A percentile compares a stretch with the other conserved stretches of the same genome.
Conservation (phyloP, 148 eudicot genomes). For the Silene latifolia region DNA sequence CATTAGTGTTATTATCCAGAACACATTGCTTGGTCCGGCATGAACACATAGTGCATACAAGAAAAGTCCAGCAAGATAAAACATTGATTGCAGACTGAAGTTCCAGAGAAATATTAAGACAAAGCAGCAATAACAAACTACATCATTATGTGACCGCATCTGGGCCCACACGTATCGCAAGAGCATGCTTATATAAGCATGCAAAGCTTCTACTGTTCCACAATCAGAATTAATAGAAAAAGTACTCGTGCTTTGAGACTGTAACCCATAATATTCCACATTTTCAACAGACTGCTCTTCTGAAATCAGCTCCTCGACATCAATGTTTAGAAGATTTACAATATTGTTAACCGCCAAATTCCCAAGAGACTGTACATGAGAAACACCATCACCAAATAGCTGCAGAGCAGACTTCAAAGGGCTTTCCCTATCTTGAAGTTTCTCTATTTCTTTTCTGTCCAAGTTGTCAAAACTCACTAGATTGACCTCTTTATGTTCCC, state of each 20-base stretch:
- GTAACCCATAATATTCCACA: conserved; percentile 34
- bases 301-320: conserved; percentile 53
- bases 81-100: conserved; percentile 92
- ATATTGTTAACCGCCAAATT: conserved; percentile 86
- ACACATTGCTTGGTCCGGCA: conserved; percentile 72
- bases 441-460: conserved; percentile 36
- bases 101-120: conserved; percentile 89
- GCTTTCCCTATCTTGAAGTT: conserved; percentile 48
- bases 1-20: conserved; percentile 84
- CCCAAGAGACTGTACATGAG: conserved; percentile 92
- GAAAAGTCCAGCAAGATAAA: conserved; percentile 82
- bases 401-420: conserved; percentile 81
- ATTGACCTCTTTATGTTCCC: conserved; percentile 52
- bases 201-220: conserved; percentile 43
- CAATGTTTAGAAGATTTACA: conserved; percentile 71
- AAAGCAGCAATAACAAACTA: conserved; percentile 95
- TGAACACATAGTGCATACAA: conserved; percentile 91
- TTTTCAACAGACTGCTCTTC: conserved; percentile 44
- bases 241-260: conserved; percentile 39
- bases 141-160: conserved; percentile 84
- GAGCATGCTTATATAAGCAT: conserved; percentile 51
- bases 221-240: conserved; percentile 72
- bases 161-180: conserved; percentile 76
- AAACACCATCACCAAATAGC: conserved; percentile 87
- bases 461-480: conserved; percentile 19